These are phyloP conservation scores for Claviceps spartinae DNA, from an alignment of 2,329 filamentous ascomycete genomes.

Conservation along the genomic window DNA sequence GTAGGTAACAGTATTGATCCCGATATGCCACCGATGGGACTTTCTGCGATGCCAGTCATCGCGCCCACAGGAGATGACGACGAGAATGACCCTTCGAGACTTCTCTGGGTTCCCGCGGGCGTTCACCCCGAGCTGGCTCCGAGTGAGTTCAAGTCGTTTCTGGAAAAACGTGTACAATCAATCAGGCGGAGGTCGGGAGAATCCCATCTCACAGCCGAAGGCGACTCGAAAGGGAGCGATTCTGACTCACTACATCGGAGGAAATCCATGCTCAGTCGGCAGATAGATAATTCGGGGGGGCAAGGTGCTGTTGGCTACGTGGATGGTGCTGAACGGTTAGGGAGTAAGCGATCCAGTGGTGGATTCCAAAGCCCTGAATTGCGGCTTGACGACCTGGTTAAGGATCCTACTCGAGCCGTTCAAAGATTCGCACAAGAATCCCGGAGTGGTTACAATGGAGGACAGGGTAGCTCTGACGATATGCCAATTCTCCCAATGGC, in stretches of 20 bases:
- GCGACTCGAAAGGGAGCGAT: slow-evolving; percentile 34
- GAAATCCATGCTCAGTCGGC: slow-evolving; percentile 88
- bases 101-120: slow-evolving; percentile 92
- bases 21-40: slow-evolving; percentile 57
- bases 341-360: slow-evolving; percentile 54
- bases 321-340: slow-evolving; percentile 71
- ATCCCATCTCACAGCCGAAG: slow-evolving; percentile 45
- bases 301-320: slow-evolving; percentile 51
- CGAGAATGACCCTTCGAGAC: slow-evolving; percentile 73
- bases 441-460: slow-evolving; percentile 28
- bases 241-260: slow-evolving; percentile 59
- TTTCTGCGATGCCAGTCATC: slow-evolving; percentile 57
- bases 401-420: slow-evolving; percentile 60
- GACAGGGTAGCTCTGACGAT: slow-evolving; percentile 46
- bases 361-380: slow-evolving; percentile 43
- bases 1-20: slow-evolving; percentile 60
- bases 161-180: slow-evolving; percentile 83
- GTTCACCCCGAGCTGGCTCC: slow-evolving; percentile 91
- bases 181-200: slow-evolving; percentile 76
- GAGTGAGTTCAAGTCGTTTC: slow-evolving; percentile 90
- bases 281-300: slow-evolving; percentile 62
- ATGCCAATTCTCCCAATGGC: slow-evolving; percentile 74
- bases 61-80: slow-evolving; percentile 62
- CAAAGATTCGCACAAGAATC: slow-evolving; percentile 51
- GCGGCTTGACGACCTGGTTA: slow-evolving; percentile 70